These are phyloP conservation scores for Melocanna baccifera DNA, from an alignment of 176 grass and related monocot species.

Conservation along the genomic window DNA sequence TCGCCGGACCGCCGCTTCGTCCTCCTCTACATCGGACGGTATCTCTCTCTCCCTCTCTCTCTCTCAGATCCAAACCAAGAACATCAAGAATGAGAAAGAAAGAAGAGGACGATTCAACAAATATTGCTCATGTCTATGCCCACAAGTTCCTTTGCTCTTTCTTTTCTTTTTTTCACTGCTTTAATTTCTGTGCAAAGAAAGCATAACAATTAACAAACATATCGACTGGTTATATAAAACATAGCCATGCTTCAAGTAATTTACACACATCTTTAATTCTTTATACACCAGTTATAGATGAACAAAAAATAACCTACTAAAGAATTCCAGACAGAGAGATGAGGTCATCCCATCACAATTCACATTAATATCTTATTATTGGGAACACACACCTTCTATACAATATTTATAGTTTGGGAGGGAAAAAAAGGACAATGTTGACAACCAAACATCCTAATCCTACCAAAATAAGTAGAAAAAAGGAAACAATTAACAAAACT, in stretches of 20 bases:
- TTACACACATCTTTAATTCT: neutral
- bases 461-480: neutral
- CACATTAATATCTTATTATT: neutral
- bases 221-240: constrained; percentile 8
- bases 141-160: constrained; percentile 94
- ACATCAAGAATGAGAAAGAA: too few relatives aligned
- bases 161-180: constrained; percentile 80
- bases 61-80: too few relatives aligned
- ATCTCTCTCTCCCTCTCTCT: too few relatives aligned
- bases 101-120: too few relatives aligned
- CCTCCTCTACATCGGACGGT: too few relatives aligned
- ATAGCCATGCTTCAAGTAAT: constrained; percentile 6
- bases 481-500: neutral
- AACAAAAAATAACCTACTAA: neutral
- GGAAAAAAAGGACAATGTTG: neutral
- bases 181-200: constrained; percentile 71
- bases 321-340: neutral
- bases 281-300: neutral
- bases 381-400: constrained; percentile 12
- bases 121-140: constrained; percentile 97
- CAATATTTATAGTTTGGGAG: neutral
- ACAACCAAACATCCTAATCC: neutral
- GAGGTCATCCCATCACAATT: neutral
- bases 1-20: too few relatives aligned
- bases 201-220: constrained; percentile 26